Base-by-base conservation (phyloP, 345 rosid genomes). In the Rhizophora mangle region DNA sequence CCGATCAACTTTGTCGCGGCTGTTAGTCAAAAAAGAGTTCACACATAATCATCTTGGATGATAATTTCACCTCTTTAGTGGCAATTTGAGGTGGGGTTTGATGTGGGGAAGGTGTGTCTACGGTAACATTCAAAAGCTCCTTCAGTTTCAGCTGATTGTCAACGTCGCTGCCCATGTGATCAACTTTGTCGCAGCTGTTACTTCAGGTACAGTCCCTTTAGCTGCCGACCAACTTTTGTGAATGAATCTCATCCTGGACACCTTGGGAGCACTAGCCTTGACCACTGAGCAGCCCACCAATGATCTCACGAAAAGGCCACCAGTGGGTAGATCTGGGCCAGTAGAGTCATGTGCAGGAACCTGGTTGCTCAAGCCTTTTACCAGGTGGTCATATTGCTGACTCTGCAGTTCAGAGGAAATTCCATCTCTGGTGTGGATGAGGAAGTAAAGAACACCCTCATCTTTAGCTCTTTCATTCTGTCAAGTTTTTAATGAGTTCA, bases 171-270 rank as follows among this genome's bases (percentile, higher is more conserved):
- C 90, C 46, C 84, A 82, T 8, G 82, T 83, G 39, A 84, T 88
- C 78, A 88, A 93, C 78, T 86, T 93, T 62, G 72, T 85, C 6
- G 89, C 87, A 32, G 93, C 87, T 62, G 72, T 84, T 47, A 86
- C 88, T 78, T 76, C 89, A 80, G 97, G 97, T 66, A 76, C 91
- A 69, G 88, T 94, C 54, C 97, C 97, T 32, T 88, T 93, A 64
- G 89, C 96, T 11, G 98, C 98, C 1, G 96, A 91, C 62, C 98
- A 93, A 74, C 76, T 93, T 64, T 89, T 91, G 59, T 93, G 97
- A 97, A 97, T 93, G 39, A 91, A 91, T 83, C 85, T 93, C 88
- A 89, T 91, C 49, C 89, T 89, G 96, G 97, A 93, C 78, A 90
- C 94, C n/a, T 86, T 93, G 60, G 97, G 98, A 39, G 98, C 97